phyloP scores from a whole-genome alignment of 1,284 basidiomycete species.

The Marasmius fiardii region DNA sequence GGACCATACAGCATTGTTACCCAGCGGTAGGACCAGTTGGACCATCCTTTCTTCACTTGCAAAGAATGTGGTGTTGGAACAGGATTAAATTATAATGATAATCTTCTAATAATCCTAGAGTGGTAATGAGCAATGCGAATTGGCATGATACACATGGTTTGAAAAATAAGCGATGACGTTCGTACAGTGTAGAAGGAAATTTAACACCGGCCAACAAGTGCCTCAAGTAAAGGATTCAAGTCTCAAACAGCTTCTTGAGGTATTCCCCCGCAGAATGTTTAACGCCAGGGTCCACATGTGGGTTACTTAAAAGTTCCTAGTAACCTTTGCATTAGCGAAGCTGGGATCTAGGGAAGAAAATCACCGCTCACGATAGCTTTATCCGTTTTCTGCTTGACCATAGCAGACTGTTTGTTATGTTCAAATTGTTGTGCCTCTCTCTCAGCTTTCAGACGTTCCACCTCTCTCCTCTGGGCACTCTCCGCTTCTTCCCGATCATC shows the following conservation, averaged over 20 bases:
- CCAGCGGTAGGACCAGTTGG: too few species aligned
- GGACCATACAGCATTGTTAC: too few species aligned
- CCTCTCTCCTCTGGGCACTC: slow-evolving; percentile 41
- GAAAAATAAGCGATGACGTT: too few species aligned
- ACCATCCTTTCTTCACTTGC: too few species aligned
- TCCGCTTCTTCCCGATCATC: slow-evolving; percentile 63
- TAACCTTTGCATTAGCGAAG: not conserved
- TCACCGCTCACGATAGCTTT: slow-evolving; percentile 48
- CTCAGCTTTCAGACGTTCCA: slow-evolving; percentile 43
- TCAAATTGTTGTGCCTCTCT: slow-evolving; percentile 51
- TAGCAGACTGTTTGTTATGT: slow-evolving; percentile 44
- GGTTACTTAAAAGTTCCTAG: slow-evolving; percentile 52
- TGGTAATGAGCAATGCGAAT: too few species aligned
- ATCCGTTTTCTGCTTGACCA: slow-evolving; percentile 55
- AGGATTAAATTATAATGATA: too few species aligned
- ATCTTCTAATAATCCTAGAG: too few species aligned
- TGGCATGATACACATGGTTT: too few species aligned
- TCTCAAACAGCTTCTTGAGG: slow-evolving; percentile 53
- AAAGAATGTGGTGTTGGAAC: too few species aligned
- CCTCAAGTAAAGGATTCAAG: too few species aligned
- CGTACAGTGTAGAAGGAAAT: too few species aligned
- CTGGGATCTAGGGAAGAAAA: not conserved
- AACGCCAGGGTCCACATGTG: slow-evolving; percentile 49
- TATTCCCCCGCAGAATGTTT: slow-evolving; percentile 67
- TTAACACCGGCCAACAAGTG: too few species aligned